Evolutionary conservation across 1,284 basidiomycete genomes (phyloP).

Genomic region (Coriolopsis trogii): DNA sequence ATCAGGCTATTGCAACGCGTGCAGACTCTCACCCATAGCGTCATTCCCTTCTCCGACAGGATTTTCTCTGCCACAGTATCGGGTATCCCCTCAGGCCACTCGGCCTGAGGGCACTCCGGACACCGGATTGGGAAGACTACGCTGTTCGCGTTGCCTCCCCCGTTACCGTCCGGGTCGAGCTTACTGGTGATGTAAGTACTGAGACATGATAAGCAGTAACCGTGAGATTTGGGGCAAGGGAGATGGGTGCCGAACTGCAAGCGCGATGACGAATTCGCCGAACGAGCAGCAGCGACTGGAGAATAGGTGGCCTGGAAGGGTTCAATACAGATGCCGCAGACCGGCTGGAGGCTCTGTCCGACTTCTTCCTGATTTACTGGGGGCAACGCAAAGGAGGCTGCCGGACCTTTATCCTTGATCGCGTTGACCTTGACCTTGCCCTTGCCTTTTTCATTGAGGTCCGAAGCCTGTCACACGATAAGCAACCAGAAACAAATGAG

Average conservation of each 20-base stretch:
- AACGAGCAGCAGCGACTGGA: conserved; percentile 36
- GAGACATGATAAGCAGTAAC: conserved; percentile 42
- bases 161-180: conserved; percentile 39
- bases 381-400: neutral
- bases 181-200: conserved; percentile 40
- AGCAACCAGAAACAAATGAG: neutral
- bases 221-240: conserved; percentile 40
- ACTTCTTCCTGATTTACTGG: conserved; percentile 11
- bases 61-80: conserved; percentile 39
- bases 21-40: conserved; percentile 36
- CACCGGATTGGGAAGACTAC: conserved; percentile 44
- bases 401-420: conserved; percentile 20
- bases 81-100: conserved; percentile 39
- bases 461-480: conserved; percentile 28
- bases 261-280: conserved; percentile 40
- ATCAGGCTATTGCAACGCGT: neutral
- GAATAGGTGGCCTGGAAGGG: conserved; percentile 39
- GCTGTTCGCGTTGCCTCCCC: conserved; percentile 29
- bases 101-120: conserved; percentile 39
- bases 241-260: conserved; percentile 40
- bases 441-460: conserved; percentile 41
- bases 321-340: conserved; percentile 45
- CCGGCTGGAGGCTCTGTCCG: conserved; percentile 12
- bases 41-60: conserved; percentile 38
- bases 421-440: conserved; percentile 14